These are phyloP conservation scores for Protomyces arabidopsidicola DNA, from an alignment of 1,139 yeast species.

Conservation along the genomic window DNA sequence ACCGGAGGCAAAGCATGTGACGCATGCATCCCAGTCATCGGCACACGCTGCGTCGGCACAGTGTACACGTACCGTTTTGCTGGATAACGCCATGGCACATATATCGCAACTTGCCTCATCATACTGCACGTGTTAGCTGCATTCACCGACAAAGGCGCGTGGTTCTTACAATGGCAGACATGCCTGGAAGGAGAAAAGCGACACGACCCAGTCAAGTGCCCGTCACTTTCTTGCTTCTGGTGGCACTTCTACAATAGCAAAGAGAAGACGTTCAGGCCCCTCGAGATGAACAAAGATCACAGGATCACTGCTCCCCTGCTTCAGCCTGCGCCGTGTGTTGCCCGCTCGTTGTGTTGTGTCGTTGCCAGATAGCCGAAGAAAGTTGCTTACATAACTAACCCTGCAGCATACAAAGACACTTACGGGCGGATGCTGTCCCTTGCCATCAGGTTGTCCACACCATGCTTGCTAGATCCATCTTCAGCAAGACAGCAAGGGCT, in stretches of 20 bases:
- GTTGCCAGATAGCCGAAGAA: too few species aligned
- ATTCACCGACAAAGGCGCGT: background rate
- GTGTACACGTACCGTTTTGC: conserved; percentile 23
- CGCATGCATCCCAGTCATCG: conserved; percentile 89
- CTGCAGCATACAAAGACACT: too few species aligned
- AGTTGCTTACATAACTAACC: too few species aligned
- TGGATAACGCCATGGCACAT: conserved; percentile 55
- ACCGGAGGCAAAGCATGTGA: conserved; percentile 91
- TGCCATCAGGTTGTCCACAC: too few species aligned
- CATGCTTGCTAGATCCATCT: background rate
- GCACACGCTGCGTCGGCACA: conserved; percentile 21
- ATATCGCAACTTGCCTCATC: conserved; percentile 84
- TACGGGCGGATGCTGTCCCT: too few species aligned
- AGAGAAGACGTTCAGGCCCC: too few species aligned
- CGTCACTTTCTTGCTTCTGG: background rate
- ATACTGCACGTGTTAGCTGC: conserved; percentile 18
- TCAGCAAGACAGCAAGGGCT: background rate
- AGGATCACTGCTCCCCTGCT: too few species aligned
- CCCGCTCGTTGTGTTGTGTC: too few species aligned
- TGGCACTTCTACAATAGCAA: too few species aligned
- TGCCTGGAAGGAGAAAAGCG: background rate
- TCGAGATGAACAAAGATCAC: too few species aligned
- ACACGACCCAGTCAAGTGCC: background rate
- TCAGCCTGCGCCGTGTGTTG: too few species aligned
- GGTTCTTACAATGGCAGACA: conserved; percentile 19